phyloP scores from a whole-genome alignment of 805 yeast species.

The Candida ortonii region DNA sequence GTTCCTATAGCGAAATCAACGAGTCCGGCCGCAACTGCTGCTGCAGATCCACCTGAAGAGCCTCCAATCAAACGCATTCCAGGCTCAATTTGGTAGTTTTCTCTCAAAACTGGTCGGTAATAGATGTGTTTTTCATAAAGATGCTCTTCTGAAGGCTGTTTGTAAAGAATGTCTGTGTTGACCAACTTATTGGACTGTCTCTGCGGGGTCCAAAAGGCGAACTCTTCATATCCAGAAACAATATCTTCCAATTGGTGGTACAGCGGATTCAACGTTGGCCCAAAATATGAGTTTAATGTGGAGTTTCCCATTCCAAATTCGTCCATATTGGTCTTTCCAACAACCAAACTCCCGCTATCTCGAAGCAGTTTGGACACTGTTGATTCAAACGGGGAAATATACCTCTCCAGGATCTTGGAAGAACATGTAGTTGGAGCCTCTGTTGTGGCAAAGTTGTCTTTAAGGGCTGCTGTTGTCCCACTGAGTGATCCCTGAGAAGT shows the following conservation, averaged over 20 bases:
- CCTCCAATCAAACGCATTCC: constrained; percentile 68
- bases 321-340: constrained; percentile 90
- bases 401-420: constrained; percentile 58
- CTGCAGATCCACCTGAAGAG: constrained; percentile 95
- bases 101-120: constrained; percentile 17
- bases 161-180: constrained; percentile 37
- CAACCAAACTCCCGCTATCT: constrained; percentile 46
- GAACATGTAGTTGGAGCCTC: constrained; percentile 73
- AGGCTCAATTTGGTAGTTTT: constrained; percentile 16
- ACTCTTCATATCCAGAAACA: constrained; percentile 22
- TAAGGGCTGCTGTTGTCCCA: constrained; percentile 48
- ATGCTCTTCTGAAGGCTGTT: constrained; percentile 29
- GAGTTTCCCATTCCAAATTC: constrained; percentile 97
- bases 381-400: constrained; percentile 76
- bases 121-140: constrained; percentile 13
- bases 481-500: constrained; percentile 21
- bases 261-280: constrained; percentile 55
- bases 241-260: constrained; percentile 25
- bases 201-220: constrained; percentile 27
- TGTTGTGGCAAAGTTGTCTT: constrained; percentile 77
- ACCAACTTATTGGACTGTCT: constrained; percentile 3
- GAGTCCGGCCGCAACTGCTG: constrained; percentile 72
- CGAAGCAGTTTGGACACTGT: constrained; percentile 61
- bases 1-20: constrained; percentile 84
- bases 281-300: constrained; percentile 53